Evolutionary conservation across 192 early-diverging fungal species (phyloP).

Genomic region (Coemansia aciculifera): DNA sequence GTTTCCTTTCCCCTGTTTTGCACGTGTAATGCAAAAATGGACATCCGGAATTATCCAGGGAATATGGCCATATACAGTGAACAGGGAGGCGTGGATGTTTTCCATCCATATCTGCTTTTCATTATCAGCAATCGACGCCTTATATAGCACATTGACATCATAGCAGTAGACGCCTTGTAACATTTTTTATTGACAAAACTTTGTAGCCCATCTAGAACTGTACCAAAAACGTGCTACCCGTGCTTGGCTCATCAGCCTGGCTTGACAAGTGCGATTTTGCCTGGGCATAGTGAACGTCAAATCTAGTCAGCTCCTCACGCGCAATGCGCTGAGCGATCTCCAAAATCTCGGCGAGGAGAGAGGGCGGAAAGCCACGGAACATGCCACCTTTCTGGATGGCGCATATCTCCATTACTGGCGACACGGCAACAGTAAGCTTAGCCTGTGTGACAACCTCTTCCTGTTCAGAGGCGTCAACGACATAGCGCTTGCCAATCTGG

Average conservation of each 20-base stretch:
- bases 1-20: neutral
- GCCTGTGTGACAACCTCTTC: constrained; percentile 89
- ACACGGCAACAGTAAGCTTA: constrained; percentile 78
- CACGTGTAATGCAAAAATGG: neutral
- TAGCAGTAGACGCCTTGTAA: neutral
- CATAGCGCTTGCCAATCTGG: constrained; percentile 80
- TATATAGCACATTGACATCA: neutral
- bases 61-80: neutral
- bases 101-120: neutral
- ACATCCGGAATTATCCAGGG: neutral
- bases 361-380: constrained; percentile 41
- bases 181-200: neutral
- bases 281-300: constrained; percentile 23
- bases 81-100: neutral
- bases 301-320: constrained; percentile 28
- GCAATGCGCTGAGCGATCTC: constrained; percentile 38
- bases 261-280: constrained; percentile 11
- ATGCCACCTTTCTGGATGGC: constrained; percentile 79
- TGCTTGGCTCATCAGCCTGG: constrained; percentile 38
- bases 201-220: constrained; percentile 16
- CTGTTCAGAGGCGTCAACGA: constrained; percentile 84
- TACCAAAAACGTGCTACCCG: constrained; percentile 52
- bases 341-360: constrained; percentile 44
- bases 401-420: constrained; percentile 77
- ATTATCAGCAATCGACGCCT: neutral